Base-by-base conservation (phyloP, 768 basidiomycete species). In the Pleurotus ostreatus region DNA sequence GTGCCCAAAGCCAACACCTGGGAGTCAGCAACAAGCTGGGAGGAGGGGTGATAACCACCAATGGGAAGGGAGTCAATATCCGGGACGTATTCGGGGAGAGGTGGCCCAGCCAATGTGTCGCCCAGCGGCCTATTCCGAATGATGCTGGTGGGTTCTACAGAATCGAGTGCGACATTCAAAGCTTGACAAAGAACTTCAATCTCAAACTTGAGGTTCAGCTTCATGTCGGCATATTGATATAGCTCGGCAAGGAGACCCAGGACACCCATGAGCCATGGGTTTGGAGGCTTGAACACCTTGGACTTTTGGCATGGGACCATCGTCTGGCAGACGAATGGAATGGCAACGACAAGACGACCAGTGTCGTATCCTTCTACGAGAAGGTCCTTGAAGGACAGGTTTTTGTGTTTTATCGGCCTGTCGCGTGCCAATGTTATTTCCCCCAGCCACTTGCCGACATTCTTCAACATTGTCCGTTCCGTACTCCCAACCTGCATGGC, bases 251-350 rank as follows among this genome's bases (percentile, higher is more conserved):
- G 82, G 43, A 98, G 78, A 61, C 89, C 85, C 63, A 98, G 78
- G 60, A 99, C 91, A 0, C 91, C 95, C 89, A 98, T 95, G 49
- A 99, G 73, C 97, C 97, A 99, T 1, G 97, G 97, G 69, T 98
- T 99, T 22, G 97, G 97, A 16, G 94, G 89, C 65, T 82, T 88
- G 83, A 99, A 99, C 23, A 98, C 90, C 61, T 78, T 87, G 30
- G 96, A 98, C 66, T 88, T 86, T 47, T 86, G 81, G 59, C 92
- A 94, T 46, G 91, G 91, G 67, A 94, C 92, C 46, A 99, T 81
- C 1, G 94, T 89, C 71, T 97, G 97, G 84, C 96, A 98, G 38
- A 98, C 92, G 69, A 98, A 99, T 0, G 97, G 94, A 56, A 99
- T 97, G 8, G 94, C 94, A 18, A 98, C 92, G 46, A 95, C 83